Evolutionary conservation across 441 rosid species (phyloP).

Genomic region (Aleurites moluccanus): DNA sequence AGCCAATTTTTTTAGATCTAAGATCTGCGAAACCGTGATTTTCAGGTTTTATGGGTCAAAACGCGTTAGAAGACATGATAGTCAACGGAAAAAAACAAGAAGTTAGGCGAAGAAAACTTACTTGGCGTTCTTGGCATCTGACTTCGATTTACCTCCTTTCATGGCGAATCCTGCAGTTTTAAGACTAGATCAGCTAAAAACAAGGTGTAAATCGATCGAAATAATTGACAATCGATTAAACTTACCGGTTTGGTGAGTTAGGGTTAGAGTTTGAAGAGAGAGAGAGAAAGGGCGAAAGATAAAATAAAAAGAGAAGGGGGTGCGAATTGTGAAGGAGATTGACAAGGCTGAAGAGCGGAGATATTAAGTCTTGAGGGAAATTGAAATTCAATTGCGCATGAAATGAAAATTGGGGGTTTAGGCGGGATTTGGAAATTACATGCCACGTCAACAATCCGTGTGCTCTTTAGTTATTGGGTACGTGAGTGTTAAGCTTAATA

Average conservation of each 20-base stretch:
- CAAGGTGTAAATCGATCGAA: background rate
- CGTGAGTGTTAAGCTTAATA: constrained; percentile 27
- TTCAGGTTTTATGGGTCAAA: background rate
- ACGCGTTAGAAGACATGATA: background rate
- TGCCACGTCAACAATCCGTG: constrained; percentile 26
- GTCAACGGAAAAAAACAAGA: background rate
- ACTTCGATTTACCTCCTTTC: constrained; percentile 89
- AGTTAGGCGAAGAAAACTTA: constrained; percentile 27
- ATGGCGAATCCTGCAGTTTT: constrained; percentile 54
- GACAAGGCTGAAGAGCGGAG: constrained; percentile 36
- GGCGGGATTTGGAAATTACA: constrained; percentile 28
- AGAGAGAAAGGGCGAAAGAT: background rate
- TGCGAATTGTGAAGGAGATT: constrained; percentile 17
- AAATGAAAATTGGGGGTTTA: constrained; percentile 67
- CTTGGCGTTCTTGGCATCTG: constrained; percentile 69
- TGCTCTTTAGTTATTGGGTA: background rate
- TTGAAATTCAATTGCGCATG: constrained; percentile 78
- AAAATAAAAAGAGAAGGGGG: background rate
- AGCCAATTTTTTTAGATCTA: constrained; percentile 33
- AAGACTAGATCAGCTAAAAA: constrained; percentile 36
- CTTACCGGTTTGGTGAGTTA: constrained; percentile 34
- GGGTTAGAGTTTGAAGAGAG: constrained; percentile 28
- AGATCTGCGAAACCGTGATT: constrained; percentile 13
- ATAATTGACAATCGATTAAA: background rate
- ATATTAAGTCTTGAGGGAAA: constrained; percentile 46